Conservation (phyloP, 2,329 filamentous ascomycete genomes). For the Verruconis gallopava region DNA sequence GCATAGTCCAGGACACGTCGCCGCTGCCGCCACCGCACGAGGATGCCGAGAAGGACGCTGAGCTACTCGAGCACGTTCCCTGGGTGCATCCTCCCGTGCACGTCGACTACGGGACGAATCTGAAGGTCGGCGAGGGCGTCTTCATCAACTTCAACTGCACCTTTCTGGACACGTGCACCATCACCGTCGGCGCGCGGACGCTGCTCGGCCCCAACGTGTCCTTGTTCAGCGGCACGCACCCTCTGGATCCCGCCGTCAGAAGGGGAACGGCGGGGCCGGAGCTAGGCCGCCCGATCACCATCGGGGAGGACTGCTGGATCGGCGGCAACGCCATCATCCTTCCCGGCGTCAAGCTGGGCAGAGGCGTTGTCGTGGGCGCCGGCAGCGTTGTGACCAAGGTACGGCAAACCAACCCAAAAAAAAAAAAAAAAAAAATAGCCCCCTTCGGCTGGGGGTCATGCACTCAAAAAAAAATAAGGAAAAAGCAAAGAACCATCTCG, state of each 20-base stretch:
- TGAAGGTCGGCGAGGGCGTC: constrained; percentile 55
- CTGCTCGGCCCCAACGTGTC: constrained; percentile 67
- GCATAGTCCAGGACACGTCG: constrained; percentile 48
- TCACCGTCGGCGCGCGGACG: constrained; percentile 64
- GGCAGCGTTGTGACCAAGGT: constrained; percentile 72
- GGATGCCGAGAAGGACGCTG: constrained; percentile 51
- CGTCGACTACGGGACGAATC: constrained; percentile 67
- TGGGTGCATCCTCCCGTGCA: constrained; percentile 58
- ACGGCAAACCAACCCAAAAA: too few species aligned
- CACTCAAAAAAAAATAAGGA: too few species aligned
- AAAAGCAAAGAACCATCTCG: neutral
- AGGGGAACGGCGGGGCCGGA: constrained; percentile 69
- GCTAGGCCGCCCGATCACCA: constrained; percentile 54
- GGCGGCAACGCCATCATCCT: constrained; percentile 44
- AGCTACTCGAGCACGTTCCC: constrained; percentile 49
- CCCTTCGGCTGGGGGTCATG: too few species aligned
- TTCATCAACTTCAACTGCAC: constrained; percentile 66
- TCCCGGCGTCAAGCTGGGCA: constrained; percentile 66
- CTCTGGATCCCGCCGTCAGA: constrained; percentile 59
- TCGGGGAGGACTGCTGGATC: constrained; percentile 66
- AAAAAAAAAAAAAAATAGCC: too few species aligned
- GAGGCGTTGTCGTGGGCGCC: constrained; percentile 61
- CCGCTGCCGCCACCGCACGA: constrained; percentile 48
- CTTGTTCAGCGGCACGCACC: constrained; percentile 65
- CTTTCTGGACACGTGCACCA: constrained; percentile 63